Percentiles rank a stretch among this genome's conserved stretches.
Conservation (phyloP, 306 rosid species). For the Prunus campanulata region DNA sequence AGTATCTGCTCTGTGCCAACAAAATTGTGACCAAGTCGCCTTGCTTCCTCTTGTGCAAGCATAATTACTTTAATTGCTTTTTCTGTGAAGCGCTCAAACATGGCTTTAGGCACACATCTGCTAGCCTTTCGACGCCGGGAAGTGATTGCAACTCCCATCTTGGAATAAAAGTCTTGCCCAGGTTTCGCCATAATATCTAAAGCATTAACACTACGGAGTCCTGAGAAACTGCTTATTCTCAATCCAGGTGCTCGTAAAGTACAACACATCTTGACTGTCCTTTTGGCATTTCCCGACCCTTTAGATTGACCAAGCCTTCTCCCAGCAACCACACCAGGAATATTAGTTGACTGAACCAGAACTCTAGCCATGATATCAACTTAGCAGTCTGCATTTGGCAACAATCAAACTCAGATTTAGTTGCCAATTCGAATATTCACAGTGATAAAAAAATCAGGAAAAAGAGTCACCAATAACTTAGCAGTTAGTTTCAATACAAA, state of each 20-base stretch:
- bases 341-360: constrained; percentile 76
- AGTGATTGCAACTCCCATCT: constrained; percentile 47
- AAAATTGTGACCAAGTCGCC: constrained; percentile 96
- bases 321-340: constrained; percentile 57
- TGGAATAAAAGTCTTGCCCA: constrained; percentile 54
- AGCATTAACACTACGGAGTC: constrained; percentile 61
- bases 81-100: constrained; percentile 98
- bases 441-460: background rate
- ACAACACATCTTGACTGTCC: constrained; percentile 57
- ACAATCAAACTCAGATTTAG: constrained; percentile 16
- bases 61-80: constrained; percentile 95
- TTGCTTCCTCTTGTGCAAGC: constrained; percentile 99
- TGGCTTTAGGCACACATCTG: constrained; percentile 72
- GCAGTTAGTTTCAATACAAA: background rate
- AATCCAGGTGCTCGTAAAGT: constrained; percentile 41
- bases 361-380: constrained; percentile 66
- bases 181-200: constrained; percentile 59
- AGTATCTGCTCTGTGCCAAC: constrained; percentile 99
- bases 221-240: constrained; percentile 62
- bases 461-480: background rate
- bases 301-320: constrained; percentile 48
- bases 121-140: constrained; percentile 53
- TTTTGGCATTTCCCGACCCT: constrained; percentile 54
- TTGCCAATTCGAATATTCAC: background rate
- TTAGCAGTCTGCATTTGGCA: constrained; percentile 27